phyloP scores from a whole-genome alignment of 192 early-diverging fungal species.

The Spizellomyces sp. region DNA sequence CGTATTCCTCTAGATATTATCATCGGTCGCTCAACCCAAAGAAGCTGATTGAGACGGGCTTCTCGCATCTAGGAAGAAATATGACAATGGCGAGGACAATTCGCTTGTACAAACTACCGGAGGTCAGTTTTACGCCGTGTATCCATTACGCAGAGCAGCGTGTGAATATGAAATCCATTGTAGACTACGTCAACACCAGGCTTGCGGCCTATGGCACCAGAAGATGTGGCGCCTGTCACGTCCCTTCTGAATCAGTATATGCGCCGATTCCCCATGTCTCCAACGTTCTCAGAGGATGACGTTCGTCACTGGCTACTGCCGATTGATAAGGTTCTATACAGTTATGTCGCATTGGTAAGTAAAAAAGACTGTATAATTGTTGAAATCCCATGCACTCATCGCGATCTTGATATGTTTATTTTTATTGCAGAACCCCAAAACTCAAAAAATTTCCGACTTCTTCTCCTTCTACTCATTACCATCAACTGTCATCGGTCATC shows the following conservation, averaged over 20 bases:
- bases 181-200: slow-evolving; percentile 56
- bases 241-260: slow-evolving; percentile 76
- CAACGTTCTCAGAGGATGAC: slow-evolving; percentile 82
- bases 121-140: slow-evolving; percentile 30
- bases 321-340: slow-evolving; percentile 82
- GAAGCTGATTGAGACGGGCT: slow-evolving; percentile 92
- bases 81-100: slow-evolving; percentile 73
- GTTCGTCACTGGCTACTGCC: slow-evolving; percentile 91
- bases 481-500: slow-evolving; percentile 83
- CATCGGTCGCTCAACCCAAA: slow-evolving; percentile 93
- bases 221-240: slow-evolving; percentile 76
- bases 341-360: slow-evolving; percentile 87
- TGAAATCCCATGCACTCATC: background rate
- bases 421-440: slow-evolving; percentile 46
- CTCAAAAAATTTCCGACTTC: slow-evolving; percentile 79
- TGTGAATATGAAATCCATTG: background rate
- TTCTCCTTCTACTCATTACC: slow-evolving; percentile 94
- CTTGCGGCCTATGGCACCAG: slow-evolving; percentile 75
- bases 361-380: too few relatives aligned
- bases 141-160: background rate
- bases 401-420: slow-evolving; percentile 13
- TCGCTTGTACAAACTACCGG: slow-evolving; percentile 71
- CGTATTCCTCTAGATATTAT: slow-evolving; percentile 73
- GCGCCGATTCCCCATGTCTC: slow-evolving; percentile 63
- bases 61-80: slow-evolving; percentile 78